These are phyloP conservation scores for Exophiala aquamarina DNA, from an alignment of 2,329 filamentous ascomycete genomes.

Conservation along the genomic window DNA sequence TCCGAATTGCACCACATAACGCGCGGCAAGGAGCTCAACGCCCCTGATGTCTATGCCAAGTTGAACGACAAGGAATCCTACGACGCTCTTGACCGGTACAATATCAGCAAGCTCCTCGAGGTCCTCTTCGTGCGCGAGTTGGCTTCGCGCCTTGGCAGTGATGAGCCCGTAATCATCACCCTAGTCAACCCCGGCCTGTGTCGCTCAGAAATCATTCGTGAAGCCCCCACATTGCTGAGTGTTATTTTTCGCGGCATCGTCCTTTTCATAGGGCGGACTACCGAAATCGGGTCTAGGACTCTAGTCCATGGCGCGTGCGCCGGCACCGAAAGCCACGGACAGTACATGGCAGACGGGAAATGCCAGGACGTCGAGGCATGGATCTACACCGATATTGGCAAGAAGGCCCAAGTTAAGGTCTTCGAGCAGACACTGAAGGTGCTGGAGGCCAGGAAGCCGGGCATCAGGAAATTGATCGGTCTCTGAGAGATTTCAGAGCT, in stretches of 20 bases:
- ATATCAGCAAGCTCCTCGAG: slow-evolving; percentile 25
- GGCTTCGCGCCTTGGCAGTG: slow-evolving; percentile 10
- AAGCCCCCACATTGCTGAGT: neutral
- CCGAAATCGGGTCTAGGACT: slow-evolving; percentile 25
- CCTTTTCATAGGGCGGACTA: slow-evolving; percentile 18
- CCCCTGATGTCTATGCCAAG: slow-evolving; percentile 15
- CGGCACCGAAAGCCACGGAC: slow-evolving; percentile 14
- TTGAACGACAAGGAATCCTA: slow-evolving; percentile 19
- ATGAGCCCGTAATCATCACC: slow-evolving; percentile 25
- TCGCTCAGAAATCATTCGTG: slow-evolving; percentile 18
- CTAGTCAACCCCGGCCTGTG: slow-evolving; percentile 30
- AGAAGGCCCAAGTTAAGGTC: slow-evolving; percentile 37
- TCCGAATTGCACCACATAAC: slow-evolving; percentile 27
- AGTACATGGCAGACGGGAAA: slow-evolving; percentile 20
- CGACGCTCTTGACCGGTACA: slow-evolving; percentile 21
- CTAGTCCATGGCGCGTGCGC: slow-evolving; percentile 22
- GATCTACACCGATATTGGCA: slow-evolving; percentile 41
- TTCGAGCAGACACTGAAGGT: slow-evolving; percentile 46
- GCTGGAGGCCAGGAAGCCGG: slow-evolving; percentile 44
- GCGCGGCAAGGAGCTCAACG: slow-evolving; percentile 23
- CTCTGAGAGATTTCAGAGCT: too few relatives aligned
- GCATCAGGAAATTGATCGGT: slow-evolving; percentile 20
- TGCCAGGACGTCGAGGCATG: slow-evolving; percentile 33
- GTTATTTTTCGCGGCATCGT: slow-evolving; percentile 5
- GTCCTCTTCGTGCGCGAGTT: slow-evolving; percentile 27